Conservation (phyloP, 2,329 filamentous ascomycete genomes). For the Aspergillus fructus region DNA sequence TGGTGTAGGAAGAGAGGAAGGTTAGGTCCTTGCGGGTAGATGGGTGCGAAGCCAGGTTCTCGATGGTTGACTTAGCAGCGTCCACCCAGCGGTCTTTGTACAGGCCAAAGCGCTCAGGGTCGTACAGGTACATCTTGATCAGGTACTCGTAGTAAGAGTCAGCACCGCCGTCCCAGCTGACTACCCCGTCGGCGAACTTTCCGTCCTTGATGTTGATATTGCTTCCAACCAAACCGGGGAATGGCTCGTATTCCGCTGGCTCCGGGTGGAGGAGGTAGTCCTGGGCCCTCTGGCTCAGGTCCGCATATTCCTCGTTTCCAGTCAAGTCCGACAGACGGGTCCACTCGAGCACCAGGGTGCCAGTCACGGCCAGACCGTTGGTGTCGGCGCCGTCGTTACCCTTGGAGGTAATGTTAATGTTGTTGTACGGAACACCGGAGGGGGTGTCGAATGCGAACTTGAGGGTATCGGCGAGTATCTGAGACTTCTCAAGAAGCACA, state of each 20-base stretch:
- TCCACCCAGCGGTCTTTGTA: constrained; percentile 74
- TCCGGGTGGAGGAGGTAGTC: constrained; percentile 67
- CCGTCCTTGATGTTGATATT: constrained; percentile 65
- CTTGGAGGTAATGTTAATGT: constrained; percentile 59
- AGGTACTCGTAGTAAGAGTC: constrained; percentile 89
- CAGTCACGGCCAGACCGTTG: constrained; percentile 74
- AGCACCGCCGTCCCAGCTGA: constrained; percentile 74
- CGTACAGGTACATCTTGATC: constrained; percentile 87
- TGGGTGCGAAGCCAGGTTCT: constrained; percentile 69
- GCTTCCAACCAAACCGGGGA: constrained; percentile 72
- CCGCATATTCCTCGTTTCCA: constrained; percentile 64
- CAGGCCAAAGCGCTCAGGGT: constrained; percentile 59
- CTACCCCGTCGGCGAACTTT: constrained; percentile 62
- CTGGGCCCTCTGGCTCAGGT: constrained; percentile 67
- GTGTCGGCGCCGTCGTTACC: constrained; percentile 51
- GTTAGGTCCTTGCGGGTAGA: constrained; percentile 66
- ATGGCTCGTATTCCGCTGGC: constrained; percentile 66
- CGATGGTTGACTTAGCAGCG: constrained; percentile 74
- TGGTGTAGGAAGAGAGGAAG: constrained; percentile 51
- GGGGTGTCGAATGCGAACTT: constrained; percentile 77
- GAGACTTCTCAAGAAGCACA: constrained; percentile 65
- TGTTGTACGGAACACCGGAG: constrained; percentile 71
- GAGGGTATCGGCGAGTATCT: constrained; percentile 68
- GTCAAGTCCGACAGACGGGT: constrained; percentile 75
- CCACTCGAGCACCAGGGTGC: constrained; percentile 82